Base-by-base conservation (phyloP, 202 grass and related monocot genomes). In the Panicum virgatum region DNA sequence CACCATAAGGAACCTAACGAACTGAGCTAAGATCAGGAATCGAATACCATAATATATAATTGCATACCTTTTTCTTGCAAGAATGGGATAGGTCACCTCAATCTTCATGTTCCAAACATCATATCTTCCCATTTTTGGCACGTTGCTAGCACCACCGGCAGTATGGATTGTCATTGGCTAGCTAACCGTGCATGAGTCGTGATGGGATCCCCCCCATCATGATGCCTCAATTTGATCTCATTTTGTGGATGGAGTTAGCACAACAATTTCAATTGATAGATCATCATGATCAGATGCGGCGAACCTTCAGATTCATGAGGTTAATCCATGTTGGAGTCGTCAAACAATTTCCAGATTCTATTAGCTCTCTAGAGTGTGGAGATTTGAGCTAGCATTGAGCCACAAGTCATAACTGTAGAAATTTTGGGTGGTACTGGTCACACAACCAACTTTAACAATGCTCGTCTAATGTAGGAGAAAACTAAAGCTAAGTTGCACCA, bases 381-480 rank as follows among this genome's bases (percentile, higher is more conserved):
- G 25, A 56, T 8, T 18, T 23, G 0, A 66, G 36, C 19, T 11
- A 47, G 29, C 15, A 27, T 8, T 65, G 32, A 53, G 46, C 7
- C 18, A 50, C 37, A n/a, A n/a, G n/a, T n/a, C n/a, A n/a, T n/a
- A 19, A 1, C 12, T 19, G 40, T n/a, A 48, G 16, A 70, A 38
- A 6, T 15, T 7, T 60, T 30, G 12, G 72, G 62, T 18, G 29
- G 0, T 30, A 36, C 62, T 29, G 75, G 9, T 27, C 18, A 1
- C 6, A 4, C 65, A 20, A 1, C 39, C 16, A 61, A 69, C 3
- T 9, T 13, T 14, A 50, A 38, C 12, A 16, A 52, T 38, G 37
- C 18, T 87, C 65, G 62, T 73, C 85, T 58, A 78, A 87, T 25
- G 11, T 38, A 39, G 20, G 20, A 77, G 58, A 9, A 78, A 58